Conservation (phyloP, 176 grass and related monocot species). For the Oryza punctata region DNA sequence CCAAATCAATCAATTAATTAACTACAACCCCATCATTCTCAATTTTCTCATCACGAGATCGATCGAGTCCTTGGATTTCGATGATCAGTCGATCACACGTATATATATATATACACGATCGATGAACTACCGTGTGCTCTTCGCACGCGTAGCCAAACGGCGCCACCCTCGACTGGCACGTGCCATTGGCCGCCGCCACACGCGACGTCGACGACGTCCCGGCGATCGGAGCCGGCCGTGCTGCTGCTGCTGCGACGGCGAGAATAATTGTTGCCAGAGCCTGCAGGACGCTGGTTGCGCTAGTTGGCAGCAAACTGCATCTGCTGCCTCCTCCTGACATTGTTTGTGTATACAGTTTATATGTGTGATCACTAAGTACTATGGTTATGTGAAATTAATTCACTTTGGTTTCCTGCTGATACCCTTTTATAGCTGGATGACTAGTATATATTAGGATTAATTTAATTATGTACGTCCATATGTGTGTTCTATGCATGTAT, state of each 20-base stretch:
- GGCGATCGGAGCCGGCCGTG: constrained; percentile 10
- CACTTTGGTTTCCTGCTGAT: not conserved
- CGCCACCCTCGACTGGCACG: constrained; percentile 42
- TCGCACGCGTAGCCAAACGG: constrained; percentile 50
- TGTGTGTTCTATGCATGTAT: not conserved
- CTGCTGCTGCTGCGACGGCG: not conserved
- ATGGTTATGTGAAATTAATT: not conserved
- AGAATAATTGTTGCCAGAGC: not conserved
- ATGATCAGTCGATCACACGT: no score
- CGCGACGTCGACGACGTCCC: no score
- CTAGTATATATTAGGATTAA: no score
- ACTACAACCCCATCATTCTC: not conserved
- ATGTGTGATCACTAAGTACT: no score
- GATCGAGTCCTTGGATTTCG: no score
- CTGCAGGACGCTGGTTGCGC: no score
- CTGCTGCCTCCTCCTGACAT: not conserved
- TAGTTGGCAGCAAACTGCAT: no score
- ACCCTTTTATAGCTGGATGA: not conserved
- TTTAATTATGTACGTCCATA: not conserved
- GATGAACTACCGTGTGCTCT: constrained; percentile 38
- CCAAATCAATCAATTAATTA: not conserved
- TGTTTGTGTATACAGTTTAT: not conserved
- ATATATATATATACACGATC: no score
- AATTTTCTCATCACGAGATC: no score
- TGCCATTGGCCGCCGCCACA: constrained; percentile 28